Base-by-base conservation (phyloP, 148 eudicot genomes). In the Heliamphora exappendiculata region DNA sequence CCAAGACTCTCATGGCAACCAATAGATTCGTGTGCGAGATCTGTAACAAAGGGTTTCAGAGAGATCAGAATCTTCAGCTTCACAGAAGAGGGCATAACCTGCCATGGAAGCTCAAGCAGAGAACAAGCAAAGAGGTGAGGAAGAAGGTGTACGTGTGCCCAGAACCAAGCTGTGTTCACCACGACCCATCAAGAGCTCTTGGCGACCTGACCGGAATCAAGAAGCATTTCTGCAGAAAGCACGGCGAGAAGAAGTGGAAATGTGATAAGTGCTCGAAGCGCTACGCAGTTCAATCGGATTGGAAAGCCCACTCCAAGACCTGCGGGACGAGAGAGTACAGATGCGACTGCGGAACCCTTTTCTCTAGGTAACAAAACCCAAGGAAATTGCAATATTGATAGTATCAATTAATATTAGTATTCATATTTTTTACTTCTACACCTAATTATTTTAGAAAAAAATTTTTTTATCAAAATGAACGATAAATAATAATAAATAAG, bases 271-370 rank as follows among this genome's bases (percentile, higher is more conserved):
- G 98, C 77, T 86, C 93, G 2, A 94, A 94, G 86, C 80, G 82
- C 33, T 94, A 94, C 77, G 98, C 98, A 22, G 98, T 94, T 90
- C 97, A 92, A 81, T 94, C 98, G 20, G 98, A 94, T 69, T 94
- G 95, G 95, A 94, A 94, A 84, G 95, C 98, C 80, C 98, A 94
- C 76, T 91, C 95, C 62, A 94, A 90, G 81, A 87, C 88, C 51
- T 94, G 98, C 82, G 98, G 98, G 74, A 89, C 98, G 31, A 90
- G 88, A 44, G 98, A 94, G 84, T 94, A 94, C 80, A 87, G 89
- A 87, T 94, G 98, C 85, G 98, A 94, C 74, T 94, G 98, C 84
- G 98, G 98, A 19, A 92, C 98, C 72, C 88, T 94, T 72, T 94
- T 94, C 77, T 90, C 98, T 41, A 91, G 98, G 98, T 94, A 88